phyloP scores from a whole-genome alignment of 768 basidiomycete genomes.

The Leccinum uliginosum region DNA sequence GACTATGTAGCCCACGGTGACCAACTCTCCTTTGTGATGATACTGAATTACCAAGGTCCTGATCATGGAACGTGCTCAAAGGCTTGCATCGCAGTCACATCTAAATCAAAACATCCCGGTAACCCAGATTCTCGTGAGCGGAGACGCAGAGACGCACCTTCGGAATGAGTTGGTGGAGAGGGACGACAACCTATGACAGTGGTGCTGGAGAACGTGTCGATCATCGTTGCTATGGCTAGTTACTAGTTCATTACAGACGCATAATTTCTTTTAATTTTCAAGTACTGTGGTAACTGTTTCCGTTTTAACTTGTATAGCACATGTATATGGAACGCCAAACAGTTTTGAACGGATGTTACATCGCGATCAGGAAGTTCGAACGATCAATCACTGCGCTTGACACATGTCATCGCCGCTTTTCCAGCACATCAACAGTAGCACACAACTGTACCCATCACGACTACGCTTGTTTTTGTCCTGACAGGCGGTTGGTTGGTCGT shows the following conservation, averaged over 20 bases:
- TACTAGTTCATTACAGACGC: not conserved
- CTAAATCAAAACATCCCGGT: not conserved
- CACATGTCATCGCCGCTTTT: not conserved
- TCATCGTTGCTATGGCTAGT: not conserved
- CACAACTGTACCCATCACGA: not conserved
- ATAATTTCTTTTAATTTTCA: not conserved
- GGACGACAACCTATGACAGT: not conserved
- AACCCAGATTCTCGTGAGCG: too few relatives aligned
- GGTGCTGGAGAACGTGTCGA: not conserved
- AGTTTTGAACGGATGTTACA: not conserved
- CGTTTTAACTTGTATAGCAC: not conserved
- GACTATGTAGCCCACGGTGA: not conserved
- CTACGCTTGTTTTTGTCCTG: too few relatives aligned
- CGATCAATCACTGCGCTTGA: not conserved
- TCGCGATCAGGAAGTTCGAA: not conserved
- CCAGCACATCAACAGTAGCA: not conserved
- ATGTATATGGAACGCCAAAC: not conserved
- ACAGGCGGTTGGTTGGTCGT: too few relatives aligned
- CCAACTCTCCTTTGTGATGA: too few relatives aligned
- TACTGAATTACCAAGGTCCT: too few relatives aligned
- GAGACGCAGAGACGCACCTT: not conserved
- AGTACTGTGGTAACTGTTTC: not conserved
- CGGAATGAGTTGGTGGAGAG: not conserved
- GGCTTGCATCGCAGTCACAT: not conserved
- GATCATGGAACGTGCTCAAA: not conserved